phyloP scores from a whole-genome alignment of 2,329 filamentous ascomycete genomes.

The Talaromyces sp. region DNA sequence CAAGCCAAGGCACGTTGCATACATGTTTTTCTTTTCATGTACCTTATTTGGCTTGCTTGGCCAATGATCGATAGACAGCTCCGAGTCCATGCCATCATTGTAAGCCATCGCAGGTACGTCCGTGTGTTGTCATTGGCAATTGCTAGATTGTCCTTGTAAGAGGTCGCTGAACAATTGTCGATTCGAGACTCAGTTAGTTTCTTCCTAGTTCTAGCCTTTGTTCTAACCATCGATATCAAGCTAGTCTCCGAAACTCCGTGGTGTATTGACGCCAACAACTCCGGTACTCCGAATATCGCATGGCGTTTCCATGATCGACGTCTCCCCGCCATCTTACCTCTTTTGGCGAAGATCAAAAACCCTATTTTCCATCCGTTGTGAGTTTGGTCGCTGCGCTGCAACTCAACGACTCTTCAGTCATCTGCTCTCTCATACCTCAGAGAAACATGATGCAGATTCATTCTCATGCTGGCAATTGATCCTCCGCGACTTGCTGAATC shows the following conservation, averaged over 20 bases:
- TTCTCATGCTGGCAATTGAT: neutral
- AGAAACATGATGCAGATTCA: neutral
- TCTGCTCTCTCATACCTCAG: neutral
- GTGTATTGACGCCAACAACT: neutral
- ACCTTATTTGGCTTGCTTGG: neutral
- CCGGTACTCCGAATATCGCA: neutral
- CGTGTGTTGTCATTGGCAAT: neutral
- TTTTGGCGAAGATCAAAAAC: neutral
- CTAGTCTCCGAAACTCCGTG: neutral
- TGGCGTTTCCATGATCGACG: neutral
- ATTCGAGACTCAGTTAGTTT: neutral
- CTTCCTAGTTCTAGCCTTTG: neutral
- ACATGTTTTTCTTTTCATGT: neutral
- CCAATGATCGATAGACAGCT: neutral
- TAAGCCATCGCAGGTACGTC: neutral
- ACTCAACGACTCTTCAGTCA: neutral
- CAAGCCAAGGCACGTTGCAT: too few species aligned
- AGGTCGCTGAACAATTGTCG: neutral
- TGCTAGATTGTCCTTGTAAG: neutral
- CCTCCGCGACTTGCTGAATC: neutral
- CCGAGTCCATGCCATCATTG: neutral
- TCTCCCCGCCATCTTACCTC: neutral
- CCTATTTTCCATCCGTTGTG: neutral
- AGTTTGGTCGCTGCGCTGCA: neutral
- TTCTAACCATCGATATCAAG: neutral